Evolutionary conservation across 352 stramenopile species (phyloP).

Genomic region (Pseudoperonospora humuli): DNA sequence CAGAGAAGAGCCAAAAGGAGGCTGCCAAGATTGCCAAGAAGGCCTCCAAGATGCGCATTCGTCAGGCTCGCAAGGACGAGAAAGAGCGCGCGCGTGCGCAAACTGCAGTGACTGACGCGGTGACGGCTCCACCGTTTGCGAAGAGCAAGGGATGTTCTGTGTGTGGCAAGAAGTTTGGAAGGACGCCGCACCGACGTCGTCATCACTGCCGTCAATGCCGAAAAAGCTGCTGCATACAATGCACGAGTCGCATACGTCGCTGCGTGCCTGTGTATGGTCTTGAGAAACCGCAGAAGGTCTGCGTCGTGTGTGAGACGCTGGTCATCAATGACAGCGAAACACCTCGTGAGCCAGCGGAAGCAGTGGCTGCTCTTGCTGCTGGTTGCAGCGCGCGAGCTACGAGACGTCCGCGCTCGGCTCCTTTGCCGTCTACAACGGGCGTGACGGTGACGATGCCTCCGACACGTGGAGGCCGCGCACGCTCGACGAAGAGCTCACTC

Average conservation of each 20-base stretch:
- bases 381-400: not conserved
- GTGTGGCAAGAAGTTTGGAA: slow-evolving; percentile 35
- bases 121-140: slow-evolving; percentile 16
- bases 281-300: slow-evolving; percentile 48
- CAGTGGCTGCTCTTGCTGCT: slow-evolving; percentile 4
- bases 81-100: slow-evolving; percentile 10
- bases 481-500: slow-evolving; percentile 24
- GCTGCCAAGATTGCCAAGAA: slow-evolving; percentile 12
- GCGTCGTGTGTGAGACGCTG: slow-evolving; percentile 40
- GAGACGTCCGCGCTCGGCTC: slow-evolving; percentile 25
- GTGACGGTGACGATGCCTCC: slow-evolving; percentile 4
- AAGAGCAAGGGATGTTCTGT: slow-evolving; percentile 32
- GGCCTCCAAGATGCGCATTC: slow-evolving; percentile 15
- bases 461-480: slow-evolving; percentile 9
- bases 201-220: slow-evolving; percentile 65
- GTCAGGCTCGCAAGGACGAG: slow-evolving; percentile 13
- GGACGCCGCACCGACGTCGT: slow-evolving; percentile 24
- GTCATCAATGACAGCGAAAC: slow-evolving; percentile 16
- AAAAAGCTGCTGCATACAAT: slow-evolving; percentile 49
- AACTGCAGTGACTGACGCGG: slow-evolving; percentile 1
- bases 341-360: slow-evolving; percentile 17
- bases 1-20: not conserved
- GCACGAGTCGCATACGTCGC: slow-evolving; percentile 30
- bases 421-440: slow-evolving; percentile 18
- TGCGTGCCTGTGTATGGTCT: slow-evolving; percentile 30